phyloP scores from a whole-genome alignment of 768 basidiomycete genomes.

The Tulasnella sp. region DNA sequence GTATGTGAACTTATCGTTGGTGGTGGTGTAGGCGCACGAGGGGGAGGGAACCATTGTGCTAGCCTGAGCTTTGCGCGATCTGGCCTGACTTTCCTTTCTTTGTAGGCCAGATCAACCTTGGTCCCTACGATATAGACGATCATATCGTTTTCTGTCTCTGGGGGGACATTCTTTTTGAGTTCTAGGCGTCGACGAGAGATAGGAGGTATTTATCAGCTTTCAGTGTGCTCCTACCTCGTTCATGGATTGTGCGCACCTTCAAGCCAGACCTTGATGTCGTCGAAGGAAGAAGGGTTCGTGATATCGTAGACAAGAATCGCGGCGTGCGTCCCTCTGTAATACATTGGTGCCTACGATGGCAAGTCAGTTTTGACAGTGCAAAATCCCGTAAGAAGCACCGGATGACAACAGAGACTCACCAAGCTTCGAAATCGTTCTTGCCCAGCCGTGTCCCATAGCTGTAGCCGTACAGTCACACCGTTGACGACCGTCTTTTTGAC shows the following conservation, averaged over 20 bases:
- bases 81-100: slow-evolving; percentile 26
- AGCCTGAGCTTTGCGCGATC: slow-evolving; percentile 76
- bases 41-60: slow-evolving; percentile 81
- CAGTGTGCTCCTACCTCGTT: background rate
- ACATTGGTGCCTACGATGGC: slow-evolving; percentile 74
- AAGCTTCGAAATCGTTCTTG: slow-evolving; percentile 89
- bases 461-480: slow-evolving; percentile 73
- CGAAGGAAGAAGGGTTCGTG: slow-evolving; percentile 77
- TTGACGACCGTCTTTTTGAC: slow-evolving; percentile 84
- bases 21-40: slow-evolving; percentile 53
- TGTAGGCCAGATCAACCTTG: slow-evolving; percentile 35
- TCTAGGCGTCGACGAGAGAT: slow-evolving; percentile 21
- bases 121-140: slow-evolving; percentile 94
- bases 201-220: slow-evolving; percentile 17
- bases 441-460: slow-evolving; percentile 89
- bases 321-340: slow-evolving; percentile 92
- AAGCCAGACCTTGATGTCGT: slow-evolving; percentile 82
- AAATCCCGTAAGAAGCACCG: background rate
- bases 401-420: slow-evolving; percentile 35
- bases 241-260: slow-evolving; percentile 44
- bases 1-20: slow-evolving; percentile 17
- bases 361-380: background rate
- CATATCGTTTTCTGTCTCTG: slow-evolving; percentile 43
- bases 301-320: slow-evolving; percentile 93
- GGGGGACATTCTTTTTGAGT: slow-evolving; percentile 24